Evolutionary conservation across 1,139 yeast species (phyloP).

Genomic region (Pichia sp.): DNA sequence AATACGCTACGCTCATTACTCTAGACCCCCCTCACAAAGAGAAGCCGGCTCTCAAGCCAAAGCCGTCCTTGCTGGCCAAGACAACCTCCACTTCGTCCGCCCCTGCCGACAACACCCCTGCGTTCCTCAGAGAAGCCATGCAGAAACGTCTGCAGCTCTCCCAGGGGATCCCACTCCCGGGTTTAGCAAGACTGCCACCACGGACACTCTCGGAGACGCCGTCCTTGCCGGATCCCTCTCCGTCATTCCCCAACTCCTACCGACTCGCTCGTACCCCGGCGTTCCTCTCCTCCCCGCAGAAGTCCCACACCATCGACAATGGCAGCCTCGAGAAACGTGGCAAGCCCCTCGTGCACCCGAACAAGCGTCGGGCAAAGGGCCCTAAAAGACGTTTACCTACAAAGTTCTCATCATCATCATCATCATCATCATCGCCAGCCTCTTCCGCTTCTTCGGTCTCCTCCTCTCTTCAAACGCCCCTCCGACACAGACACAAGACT

Average conservation of each 20-base stretch:
- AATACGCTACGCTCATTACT: too few species aligned
- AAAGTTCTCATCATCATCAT: background rate
- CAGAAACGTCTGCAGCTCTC: slow-evolving; percentile 8
- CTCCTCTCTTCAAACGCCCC: background rate
- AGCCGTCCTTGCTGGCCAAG: slow-evolving; percentile 1
- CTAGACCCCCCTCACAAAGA: background rate
- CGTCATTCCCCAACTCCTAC: too few species aligned
- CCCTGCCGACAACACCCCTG: slow-evolving; percentile 6
- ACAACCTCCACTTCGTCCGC: background rate
- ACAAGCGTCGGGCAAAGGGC: slow-evolving; percentile 15
- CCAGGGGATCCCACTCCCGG: slow-evolving; percentile 11
- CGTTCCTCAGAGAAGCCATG: slow-evolving; percentile 7
- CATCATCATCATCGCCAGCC: background rate
- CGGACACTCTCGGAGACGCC: too few species aligned
- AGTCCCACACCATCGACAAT: slow-evolving; percentile 6
- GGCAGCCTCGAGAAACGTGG: background rate
- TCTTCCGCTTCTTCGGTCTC: background rate
- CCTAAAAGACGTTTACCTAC: slow-evolving; percentile 14
- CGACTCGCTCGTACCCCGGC: too few species aligned
- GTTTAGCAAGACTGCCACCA: too few species aligned
- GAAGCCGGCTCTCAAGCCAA: background rate
- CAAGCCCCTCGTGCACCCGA: slow-evolving; percentile 13
- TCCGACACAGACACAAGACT: slow-evolving; percentile 1
- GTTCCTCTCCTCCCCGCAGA: background rate
- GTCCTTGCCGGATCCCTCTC: too few species aligned